Conservation (phyloP, 2,329 filamentous ascomycete genomes). For the Venturia aucupariae region DNA sequence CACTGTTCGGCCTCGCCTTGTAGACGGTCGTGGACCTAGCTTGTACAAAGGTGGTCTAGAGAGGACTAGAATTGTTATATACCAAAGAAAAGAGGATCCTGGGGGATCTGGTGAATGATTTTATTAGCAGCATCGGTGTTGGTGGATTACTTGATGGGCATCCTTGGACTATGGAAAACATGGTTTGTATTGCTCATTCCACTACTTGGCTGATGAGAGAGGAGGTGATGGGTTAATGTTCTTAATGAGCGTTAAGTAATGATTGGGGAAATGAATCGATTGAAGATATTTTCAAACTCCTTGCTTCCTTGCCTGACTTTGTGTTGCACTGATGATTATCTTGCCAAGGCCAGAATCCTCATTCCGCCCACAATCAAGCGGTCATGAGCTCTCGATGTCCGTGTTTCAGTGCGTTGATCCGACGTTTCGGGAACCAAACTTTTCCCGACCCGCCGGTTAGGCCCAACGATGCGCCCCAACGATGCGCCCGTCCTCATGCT, state of each 20-base stretch:
- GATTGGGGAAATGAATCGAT: background rate
- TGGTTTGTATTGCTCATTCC: conserved; percentile 6
- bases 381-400: too few species aligned
- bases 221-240: background rate
- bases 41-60: background rate
- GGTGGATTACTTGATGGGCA: background rate
- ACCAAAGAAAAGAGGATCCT: background rate
- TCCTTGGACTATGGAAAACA: background rate
- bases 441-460: too few species aligned
- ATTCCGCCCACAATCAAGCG: too few species aligned
- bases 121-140: conserved; percentile 7
- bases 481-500: too few species aligned
- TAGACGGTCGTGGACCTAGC: conserved; percentile 28
- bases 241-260: conserved; percentile 3
- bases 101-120: background rate
- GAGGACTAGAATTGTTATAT: background rate
- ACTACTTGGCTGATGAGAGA: background rate
- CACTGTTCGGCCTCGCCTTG: conserved; percentile 48
- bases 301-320: background rate
- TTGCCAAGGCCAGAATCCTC: too few species aligned
- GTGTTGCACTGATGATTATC: too few species aligned
- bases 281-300: background rate
- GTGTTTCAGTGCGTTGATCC: background rate
- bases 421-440: too few species aligned
- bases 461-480: too few species aligned